These are phyloP conservation scores for Xylariaceae sp. DNA, from an alignment of 2,329 filamentous ascomycete genomes.

Conservation along the genomic window DNA sequence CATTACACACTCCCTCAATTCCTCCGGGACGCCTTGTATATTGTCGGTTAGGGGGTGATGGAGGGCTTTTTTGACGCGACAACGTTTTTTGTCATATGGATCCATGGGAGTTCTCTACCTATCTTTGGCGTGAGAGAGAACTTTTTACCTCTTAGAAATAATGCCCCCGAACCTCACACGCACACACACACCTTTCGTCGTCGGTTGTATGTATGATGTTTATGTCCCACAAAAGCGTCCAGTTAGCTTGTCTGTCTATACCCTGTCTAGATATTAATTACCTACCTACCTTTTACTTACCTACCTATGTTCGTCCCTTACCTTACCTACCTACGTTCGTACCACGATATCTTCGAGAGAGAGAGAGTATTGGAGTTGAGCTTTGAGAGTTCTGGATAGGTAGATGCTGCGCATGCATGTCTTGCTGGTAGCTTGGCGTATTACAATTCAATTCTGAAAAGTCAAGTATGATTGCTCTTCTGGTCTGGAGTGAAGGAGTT, in stretches of 20 bases:
- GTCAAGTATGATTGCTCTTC: too few species aligned
- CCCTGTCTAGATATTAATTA: background rate
- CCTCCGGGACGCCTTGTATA: conserved; percentile 2
- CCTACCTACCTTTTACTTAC: background rate
- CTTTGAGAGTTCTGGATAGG: too few species aligned
- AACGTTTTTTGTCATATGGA: background rate
- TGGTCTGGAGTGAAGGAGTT: too few species aligned
- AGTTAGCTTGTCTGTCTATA: background rate
- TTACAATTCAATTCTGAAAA: too few species aligned
- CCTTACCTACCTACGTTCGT: too few species aligned
- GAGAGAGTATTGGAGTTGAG: too few species aligned
- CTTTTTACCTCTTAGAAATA: background rate
- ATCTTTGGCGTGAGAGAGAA: background rate
- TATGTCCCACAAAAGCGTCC: background rate
- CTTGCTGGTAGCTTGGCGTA: too few species aligned
- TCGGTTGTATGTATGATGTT: background rate
- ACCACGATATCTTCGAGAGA: too few species aligned
- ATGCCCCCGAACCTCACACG: background rate
- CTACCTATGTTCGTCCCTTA: background rate
- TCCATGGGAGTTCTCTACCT: conserved; percentile 6
- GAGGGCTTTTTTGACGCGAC: background rate
- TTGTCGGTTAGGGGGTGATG: conserved; percentile 2
- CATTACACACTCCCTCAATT: background rate
- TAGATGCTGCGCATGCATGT: too few species aligned
- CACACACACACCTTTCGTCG: background rate